A percentile compares a stretch with the other conserved stretches of the same genome.
Evolutionary conservation across 345 rosid species (phyloP).

Genomic region (Hypericum androsaemum): DNA sequence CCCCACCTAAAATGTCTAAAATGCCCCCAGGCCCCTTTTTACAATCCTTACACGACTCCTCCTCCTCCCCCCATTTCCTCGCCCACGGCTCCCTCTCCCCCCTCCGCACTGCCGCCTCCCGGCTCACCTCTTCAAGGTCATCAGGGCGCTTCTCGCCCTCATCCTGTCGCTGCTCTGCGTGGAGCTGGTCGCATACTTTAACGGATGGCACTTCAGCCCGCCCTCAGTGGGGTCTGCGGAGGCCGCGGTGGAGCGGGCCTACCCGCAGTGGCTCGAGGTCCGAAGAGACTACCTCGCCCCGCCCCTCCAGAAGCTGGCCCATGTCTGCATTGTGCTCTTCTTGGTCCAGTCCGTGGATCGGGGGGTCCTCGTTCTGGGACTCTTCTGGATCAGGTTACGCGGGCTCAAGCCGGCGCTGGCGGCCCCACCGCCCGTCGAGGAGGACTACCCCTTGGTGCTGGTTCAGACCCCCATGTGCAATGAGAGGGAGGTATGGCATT

Average conservation of each 20-base stretch:
- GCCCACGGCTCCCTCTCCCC: conserved; percentile 24
- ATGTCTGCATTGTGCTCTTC: conserved; percentile 68
- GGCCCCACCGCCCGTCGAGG: conserved; percentile 23
- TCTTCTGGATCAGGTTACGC: conserved; percentile 64
- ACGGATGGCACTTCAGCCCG: conserved; percentile 91
- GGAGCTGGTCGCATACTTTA: conserved; percentile 69
- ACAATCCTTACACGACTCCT: background rate
- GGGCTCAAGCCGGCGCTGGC: conserved; percentile 44
- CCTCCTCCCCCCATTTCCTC: conserved; percentile 47
- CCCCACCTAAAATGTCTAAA: no score
- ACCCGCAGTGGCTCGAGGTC: conserved; percentile 63
- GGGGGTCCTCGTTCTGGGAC: conserved; percentile 52
- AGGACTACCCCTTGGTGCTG: conserved; percentile 76
- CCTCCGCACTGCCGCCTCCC: conserved; percentile 45
- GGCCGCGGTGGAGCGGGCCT: conserved; percentile 39
- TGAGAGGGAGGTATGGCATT: conserved; percentile 90
- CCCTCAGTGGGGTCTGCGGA: conserved; percentile 58
- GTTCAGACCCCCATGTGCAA: conserved; percentile 97
- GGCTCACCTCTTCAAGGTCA: conserved; percentile 40
- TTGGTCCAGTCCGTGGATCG: conserved; percentile 82
- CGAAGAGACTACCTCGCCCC: conserved; percentile 70
- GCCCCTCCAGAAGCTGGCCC: conserved; percentile 61
- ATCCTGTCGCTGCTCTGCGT: conserved; percentile 48
- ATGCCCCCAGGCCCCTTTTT: no score
- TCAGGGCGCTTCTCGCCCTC: conserved; percentile 41